Base-by-base conservation (phyloP, 2,329 filamentous ascomycete species). In the Cladosporium oxysporum region DNA sequence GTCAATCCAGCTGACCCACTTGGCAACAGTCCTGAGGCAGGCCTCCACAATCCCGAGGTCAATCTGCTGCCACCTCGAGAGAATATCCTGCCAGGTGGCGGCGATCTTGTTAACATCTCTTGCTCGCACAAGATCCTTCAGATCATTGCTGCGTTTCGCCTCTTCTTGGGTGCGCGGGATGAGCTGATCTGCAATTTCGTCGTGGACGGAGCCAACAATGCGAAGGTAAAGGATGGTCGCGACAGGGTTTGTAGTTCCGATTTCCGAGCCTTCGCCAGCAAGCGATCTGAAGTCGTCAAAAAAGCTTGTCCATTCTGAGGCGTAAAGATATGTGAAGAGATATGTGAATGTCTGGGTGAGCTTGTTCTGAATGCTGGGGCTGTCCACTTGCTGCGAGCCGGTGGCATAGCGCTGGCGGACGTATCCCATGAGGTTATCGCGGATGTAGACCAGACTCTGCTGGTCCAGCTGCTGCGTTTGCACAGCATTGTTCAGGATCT, bases 1-100 rank as follows among this genome's bases (percentile, higher is more conserved):
- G 76, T 98, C 95, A 74, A 96, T 96, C 95, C 95, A 99, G 84
- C 93, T 96, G 67, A 97, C 93, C 94, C 95, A 99, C 77, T 94
- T 95, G 44, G 92, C 93, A 70, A 99, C 88, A n/a, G 93, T 90
- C 79, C 90, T 92, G 62, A 99, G 84, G 72, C 91, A 93, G 84
- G 96, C 89, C 77, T 97, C 93, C 52, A 96, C 85, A 66, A 98
- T 85, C 71, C 90, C 87, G 66, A 88, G 84, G 74, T 86, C 85
- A 65, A 80, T 79, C 72, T 87, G 86, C 70, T 85, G 83, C 85
- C 93, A 98, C 73, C 90, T 87, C 12, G 87, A 84, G 64, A 99
- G 84, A 53, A 99, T 90, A 74, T 96, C 91, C 78, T 95, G 91
- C 95, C 95, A 99, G 4, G 93, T 94, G 67, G 85, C 84, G 52